phyloP scores from a whole-genome alignment of 352 stramenopile genomes.

The Discostella stelligera region DNA sequence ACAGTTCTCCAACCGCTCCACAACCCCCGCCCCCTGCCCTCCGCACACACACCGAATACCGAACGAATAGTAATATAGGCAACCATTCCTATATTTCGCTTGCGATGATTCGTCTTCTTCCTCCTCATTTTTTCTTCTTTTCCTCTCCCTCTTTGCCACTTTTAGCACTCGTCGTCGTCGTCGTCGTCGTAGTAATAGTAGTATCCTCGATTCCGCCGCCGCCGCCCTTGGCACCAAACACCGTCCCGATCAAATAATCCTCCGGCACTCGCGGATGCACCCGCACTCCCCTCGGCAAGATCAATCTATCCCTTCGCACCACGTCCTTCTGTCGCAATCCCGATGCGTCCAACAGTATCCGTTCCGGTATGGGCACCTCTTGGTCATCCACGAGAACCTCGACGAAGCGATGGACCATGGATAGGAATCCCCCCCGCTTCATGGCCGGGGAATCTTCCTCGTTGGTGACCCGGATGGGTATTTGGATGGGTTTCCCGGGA shows the following conservation, averaged over 20 bases:
- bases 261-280: slow-evolving; percentile 46
- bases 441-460: slow-evolving; percentile 91
- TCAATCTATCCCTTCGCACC: slow-evolving; percentile 65
- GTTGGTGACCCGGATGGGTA: slow-evolving; percentile 91
- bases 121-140: too few relatives aligned
- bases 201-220: slow-evolving; percentile 22
- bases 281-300: slow-evolving; percentile 66
- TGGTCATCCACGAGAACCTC: slow-evolving; percentile 70
- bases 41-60: too few relatives aligned
- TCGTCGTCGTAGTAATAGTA: too few relatives aligned
- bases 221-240: slow-evolving; percentile 54
- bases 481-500: slow-evolving; percentile 87
- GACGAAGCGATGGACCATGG: slow-evolving; percentile 58
- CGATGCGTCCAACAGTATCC: slow-evolving; percentile 69
- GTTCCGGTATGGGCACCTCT: slow-evolving; percentile 64
- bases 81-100: too few relatives aligned
- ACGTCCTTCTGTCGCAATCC: slow-evolving; percentile 67
- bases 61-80: too few relatives aligned
- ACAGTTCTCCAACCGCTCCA: too few relatives aligned
- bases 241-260: slow-evolving; percentile 68
- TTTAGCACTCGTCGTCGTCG: too few relatives aligned
- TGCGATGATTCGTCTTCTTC: too few relatives aligned
- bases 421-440: slow-evolving; percentile 92
- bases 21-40: too few relatives aligned
- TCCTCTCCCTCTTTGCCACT: too few relatives aligned